A percentile compares a stretch with the other conserved stretches of the same genome.
These are phyloP conservation scores for Alisma plantagoaquatica DNA, from an alignment of 106 monocot species.

Conservation along the genomic window DNA sequence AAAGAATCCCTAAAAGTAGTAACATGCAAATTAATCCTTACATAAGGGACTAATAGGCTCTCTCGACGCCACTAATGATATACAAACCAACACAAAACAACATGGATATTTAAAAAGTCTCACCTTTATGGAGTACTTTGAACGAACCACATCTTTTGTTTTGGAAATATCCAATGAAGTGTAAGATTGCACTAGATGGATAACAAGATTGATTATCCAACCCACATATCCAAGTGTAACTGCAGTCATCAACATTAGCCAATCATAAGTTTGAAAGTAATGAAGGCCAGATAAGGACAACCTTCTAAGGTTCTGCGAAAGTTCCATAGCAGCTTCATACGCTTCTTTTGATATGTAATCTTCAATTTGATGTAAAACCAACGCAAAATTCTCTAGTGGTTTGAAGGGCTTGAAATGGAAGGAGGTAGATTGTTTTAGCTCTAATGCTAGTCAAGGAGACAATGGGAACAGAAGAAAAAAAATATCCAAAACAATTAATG, in stretches of 20 bases:
- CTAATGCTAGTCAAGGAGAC: slow-evolving; percentile 51
- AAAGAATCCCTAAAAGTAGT: too few relatives aligned
- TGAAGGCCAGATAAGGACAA: slow-evolving; percentile 67
- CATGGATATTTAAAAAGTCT: too few relatives aligned
- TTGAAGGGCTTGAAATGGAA: slow-evolving; percentile 74
- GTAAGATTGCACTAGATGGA: slow-evolving; percentile 80
- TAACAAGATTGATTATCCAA: slow-evolving; percentile 77
- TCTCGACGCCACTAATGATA: too few relatives aligned
- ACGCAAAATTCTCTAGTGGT: slow-evolving; percentile 56
- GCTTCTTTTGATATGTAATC: slow-evolving; percentile 53
- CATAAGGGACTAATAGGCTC: too few relatives aligned
- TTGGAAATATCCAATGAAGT: slow-evolving; percentile 10
- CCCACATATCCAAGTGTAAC: slow-evolving; percentile 92
- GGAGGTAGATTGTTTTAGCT: slow-evolving; percentile 56
- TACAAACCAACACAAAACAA: too few relatives aligned
- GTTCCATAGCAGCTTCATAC: slow-evolving; percentile 53
- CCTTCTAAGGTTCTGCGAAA: slow-evolving; percentile 46
- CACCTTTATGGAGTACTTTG: too few relatives aligned
- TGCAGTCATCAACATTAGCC: slow-evolving; percentile 80
- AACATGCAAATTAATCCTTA: too few relatives aligned
- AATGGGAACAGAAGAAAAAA: not conserved
- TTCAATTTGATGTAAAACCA: slow-evolving; percentile 55
- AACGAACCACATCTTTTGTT: too few relatives aligned
- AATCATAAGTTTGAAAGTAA: slow-evolving; percentile 98
- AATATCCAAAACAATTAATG: too few relatives aligned